These are phyloP conservation scores for Lactifluus echinatus DNA, from an alignment of 768 basidiomycete species.

Conservation along the genomic window DNA sequence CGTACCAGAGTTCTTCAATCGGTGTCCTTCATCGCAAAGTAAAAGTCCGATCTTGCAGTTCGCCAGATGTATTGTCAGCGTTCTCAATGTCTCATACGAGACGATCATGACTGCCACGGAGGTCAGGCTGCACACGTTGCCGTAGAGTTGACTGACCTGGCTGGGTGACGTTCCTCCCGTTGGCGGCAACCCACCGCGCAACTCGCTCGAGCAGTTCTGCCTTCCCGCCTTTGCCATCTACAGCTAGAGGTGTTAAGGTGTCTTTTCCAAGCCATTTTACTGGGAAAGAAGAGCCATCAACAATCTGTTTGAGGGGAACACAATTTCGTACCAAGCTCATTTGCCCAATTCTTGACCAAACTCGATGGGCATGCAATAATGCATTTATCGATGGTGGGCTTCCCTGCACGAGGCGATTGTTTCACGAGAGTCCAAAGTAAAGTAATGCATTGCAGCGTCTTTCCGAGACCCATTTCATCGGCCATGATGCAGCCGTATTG, in stretches of 20 bases:
- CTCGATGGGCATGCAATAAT: slow-evolving; percentile 97
- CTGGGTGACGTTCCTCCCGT: slow-evolving; percentile 82
- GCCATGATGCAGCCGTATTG: slow-evolving; percentile 98
- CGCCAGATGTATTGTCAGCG: slow-evolving; percentile 65
- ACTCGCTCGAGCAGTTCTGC: slow-evolving; percentile 72
- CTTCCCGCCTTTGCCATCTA: slow-evolving; percentile 90
- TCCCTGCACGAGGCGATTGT: slow-evolving; percentile 85
- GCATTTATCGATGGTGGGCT: slow-evolving; percentile 88
- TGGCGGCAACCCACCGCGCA: slow-evolving; percentile 81
- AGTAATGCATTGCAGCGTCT: slow-evolving; percentile 94
- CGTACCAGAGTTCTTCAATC: slow-evolving; percentile 91
- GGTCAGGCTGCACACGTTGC: not conserved
- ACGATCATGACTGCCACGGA: slow-evolving; percentile 81
- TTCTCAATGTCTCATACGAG: slow-evolving; percentile 92
- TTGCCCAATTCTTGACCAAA: slow-evolving; percentile 97
- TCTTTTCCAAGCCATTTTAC: slow-evolving; percentile 95
- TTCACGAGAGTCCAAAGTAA: slow-evolving; percentile 92
- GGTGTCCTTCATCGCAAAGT: slow-evolving; percentile 96
- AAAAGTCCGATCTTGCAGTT: slow-evolving; percentile 80
- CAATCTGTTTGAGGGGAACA: not conserved
- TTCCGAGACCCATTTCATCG: slow-evolving; percentile 98
- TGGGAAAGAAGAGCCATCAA: slow-evolving; percentile 29
- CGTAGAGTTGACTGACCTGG: slow-evolving; percentile 49
- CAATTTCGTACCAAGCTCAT: slow-evolving; percentile 69
- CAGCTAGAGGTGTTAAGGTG: slow-evolving; percentile 69